phyloP scores from a whole-genome alignment of 2,329 filamentous ascomycete species.

The Beauveria australis region DNA sequence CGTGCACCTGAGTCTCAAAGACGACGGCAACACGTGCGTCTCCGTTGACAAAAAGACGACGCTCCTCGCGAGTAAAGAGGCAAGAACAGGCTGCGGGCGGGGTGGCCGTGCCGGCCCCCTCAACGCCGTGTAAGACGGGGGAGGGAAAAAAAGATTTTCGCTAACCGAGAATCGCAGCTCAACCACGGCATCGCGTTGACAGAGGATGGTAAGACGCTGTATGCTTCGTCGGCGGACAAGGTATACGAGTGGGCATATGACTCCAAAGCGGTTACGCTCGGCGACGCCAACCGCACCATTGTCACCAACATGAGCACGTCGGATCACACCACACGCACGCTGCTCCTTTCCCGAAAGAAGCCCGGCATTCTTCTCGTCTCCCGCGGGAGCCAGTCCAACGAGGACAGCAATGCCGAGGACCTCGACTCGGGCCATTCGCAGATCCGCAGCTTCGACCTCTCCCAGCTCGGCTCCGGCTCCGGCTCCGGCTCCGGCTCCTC shows the following conservation, averaged over 20 bases:
- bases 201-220: slow-evolving; percentile 43
- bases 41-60: slow-evolving; percentile 27
- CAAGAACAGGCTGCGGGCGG: slow-evolving; percentile 16
- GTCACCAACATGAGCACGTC: slow-evolving; percentile 54
- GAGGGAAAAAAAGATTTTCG: slow-evolving; percentile 18
- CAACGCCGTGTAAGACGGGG: slow-evolving; percentile 12
- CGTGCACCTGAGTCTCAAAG: slow-evolving; percentile 30
- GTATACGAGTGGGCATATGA: slow-evolving; percentile 61
- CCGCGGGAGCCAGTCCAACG: slow-evolving; percentile 54
- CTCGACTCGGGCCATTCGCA: slow-evolving; percentile 53
- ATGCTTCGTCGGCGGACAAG: slow-evolving; percentile 48
- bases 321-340: slow-evolving; percentile 59
- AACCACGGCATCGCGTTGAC: slow-evolving; percentile 50
- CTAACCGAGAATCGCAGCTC: slow-evolving; percentile 27
- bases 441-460: slow-evolving; percentile 50
- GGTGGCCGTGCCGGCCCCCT: no score
- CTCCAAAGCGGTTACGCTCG: slow-evolving; percentile 37
- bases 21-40: slow-evolving; percentile 34
- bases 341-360: slow-evolving; percentile 49
- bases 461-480: slow-evolving; percentile 19
- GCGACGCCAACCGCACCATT: slow-evolving; percentile 37
- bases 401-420: slow-evolving; percentile 47
- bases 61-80: slow-evolving; percentile 27
- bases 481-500: slow-evolving; percentile 8
- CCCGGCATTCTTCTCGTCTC: slow-evolving; percentile 55